These are phyloP conservation scores for Pezicula carpinea DNA, from an alignment of 2,329 filamentous ascomycete species.

Conservation along the genomic window DNA sequence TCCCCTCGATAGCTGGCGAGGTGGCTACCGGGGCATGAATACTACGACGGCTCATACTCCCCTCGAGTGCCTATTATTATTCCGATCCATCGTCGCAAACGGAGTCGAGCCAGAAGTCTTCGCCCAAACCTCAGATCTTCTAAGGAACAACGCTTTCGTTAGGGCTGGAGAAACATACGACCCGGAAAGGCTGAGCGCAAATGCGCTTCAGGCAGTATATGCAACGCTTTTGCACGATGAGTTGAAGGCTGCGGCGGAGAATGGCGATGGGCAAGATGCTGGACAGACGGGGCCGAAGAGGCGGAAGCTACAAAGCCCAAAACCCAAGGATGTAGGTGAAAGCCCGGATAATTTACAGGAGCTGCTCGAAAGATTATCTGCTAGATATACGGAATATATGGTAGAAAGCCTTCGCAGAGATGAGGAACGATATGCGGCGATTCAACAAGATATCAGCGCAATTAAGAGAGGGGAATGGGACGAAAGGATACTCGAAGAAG, in stretches of 20 bases:
- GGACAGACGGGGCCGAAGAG: conserved; percentile 58
- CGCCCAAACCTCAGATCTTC: conserved; percentile 64
- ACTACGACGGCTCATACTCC: conserved; percentile 65
- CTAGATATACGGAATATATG: conserved; percentile 65
- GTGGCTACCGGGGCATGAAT: conserved; percentile 52
- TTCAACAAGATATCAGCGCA: conserved; percentile 64
- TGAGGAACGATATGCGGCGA: conserved; percentile 59
- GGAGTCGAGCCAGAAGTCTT: conserved; percentile 65
- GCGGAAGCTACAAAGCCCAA: conserved; percentile 66
- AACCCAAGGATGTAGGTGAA: conserved; percentile 58
- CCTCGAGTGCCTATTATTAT: conserved; percentile 81
- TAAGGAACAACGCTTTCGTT: conserved; percentile 71
- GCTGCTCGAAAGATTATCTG: conserved; percentile 70
- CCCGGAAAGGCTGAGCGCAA: conserved; percentile 66
- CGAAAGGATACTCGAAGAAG: conserved; percentile 29
- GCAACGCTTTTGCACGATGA: conserved; percentile 73
- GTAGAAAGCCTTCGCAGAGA: conserved; percentile 69
- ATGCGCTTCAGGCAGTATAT: conserved; percentile 76
- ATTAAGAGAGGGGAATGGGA: conserved; percentile 59
- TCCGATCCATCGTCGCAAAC: conserved; percentile 69
- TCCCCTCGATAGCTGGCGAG: conserved; percentile 53
- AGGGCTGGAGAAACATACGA: conserved; percentile 68
- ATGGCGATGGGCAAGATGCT: conserved; percentile 34
- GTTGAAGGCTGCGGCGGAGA: conserved; percentile 44
- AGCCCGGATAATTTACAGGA: conserved; percentile 63